These are phyloP conservation scores for Fraxinus xanthoxyloides DNA, from an alignment of 305 asterid species.

Conservation along the genomic window DNA sequence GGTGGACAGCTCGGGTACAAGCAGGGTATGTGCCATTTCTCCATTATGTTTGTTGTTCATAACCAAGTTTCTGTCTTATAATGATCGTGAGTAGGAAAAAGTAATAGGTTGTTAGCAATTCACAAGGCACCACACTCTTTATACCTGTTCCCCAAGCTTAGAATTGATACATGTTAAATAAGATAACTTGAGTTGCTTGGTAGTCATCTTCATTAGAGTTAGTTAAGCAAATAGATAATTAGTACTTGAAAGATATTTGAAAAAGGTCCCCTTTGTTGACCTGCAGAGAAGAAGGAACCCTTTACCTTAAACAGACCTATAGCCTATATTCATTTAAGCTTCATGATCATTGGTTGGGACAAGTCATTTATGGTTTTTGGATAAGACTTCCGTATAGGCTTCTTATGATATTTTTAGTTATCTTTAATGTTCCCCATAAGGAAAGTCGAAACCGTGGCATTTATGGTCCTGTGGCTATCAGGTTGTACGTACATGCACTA, in stretches of 20 bases:
- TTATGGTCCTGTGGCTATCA: slow-evolving; percentile 2
- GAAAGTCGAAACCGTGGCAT: slow-evolving; percentile 2
- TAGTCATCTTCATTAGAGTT: background rate
- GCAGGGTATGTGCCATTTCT: slow-evolving; percentile 51
- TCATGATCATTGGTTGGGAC: background rate
- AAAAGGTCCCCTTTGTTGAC: slow-evolving; percentile 1
- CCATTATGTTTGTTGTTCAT: slow-evolving; percentile 10
- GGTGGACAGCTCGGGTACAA: slow-evolving; percentile 64
- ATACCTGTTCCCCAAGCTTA: background rate
- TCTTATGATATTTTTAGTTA: slow-evolving; percentile 5
- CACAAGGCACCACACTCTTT: slow-evolving; percentile 1
- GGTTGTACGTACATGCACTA: background rate
- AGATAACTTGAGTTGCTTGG: background rate
- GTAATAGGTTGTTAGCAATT: slow-evolving; percentile 8
- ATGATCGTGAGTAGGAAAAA: slow-evolving; percentile 1
- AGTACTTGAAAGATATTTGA: background rate
- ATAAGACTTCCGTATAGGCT: background rate
- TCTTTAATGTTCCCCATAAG: slow-evolving; percentile 4
- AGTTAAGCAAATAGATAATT: background rate
- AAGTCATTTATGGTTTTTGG: background rate
- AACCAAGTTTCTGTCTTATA: slow-evolving; percentile 14
- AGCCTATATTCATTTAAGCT: background rate
- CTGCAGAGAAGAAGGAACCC: background rate
- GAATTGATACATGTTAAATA: slow-evolving; percentile 11
- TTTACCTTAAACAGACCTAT: background rate